phyloP scores from a whole-genome alignment of 1,284 basidiomycete genomes.

The Amylostereum areolatum region DNA sequence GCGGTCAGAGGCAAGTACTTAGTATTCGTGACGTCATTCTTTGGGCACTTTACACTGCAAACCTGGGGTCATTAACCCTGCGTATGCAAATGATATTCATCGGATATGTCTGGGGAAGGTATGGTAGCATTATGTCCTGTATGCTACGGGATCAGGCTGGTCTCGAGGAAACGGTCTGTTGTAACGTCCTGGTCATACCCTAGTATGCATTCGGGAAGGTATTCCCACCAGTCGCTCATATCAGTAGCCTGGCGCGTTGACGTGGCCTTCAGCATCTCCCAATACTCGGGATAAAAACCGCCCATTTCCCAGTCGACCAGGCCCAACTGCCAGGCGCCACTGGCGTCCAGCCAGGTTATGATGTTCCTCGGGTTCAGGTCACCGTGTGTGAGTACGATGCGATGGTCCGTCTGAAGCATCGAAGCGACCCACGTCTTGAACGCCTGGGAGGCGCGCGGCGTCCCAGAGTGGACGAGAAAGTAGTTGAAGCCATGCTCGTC shows the following conservation, averaged over 20 bases:
- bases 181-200: not conserved
- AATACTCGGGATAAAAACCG: conserved; percentile 22
- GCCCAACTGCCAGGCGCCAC: conserved; percentile 12
- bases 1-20: no score
- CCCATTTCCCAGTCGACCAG: conserved; percentile 21
- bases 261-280: conserved; percentile 11
- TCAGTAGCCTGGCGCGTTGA: not conserved
- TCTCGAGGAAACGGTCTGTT: not conserved
- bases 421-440: not conserved
- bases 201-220: not conserved
- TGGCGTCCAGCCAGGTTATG: conserved; percentile 10
- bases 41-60: no score
- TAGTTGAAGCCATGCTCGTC: not conserved
- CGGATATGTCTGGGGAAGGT: no score
- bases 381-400: conserved; percentile 15
- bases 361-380: conserved; percentile 18
- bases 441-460: not conserved
- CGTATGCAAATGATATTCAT: no score
- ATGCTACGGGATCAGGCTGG: no score
- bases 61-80: no score
- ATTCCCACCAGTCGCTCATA: conserved; percentile 1
- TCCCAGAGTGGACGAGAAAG: not conserved
- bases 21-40: no score
- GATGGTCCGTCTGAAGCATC: not conserved
- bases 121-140: no score